Evolutionary conservation across 2,329 filamentous ascomycete genomes (phyloP).

Genomic region (Fusarium pseudocircinatum): DNA sequence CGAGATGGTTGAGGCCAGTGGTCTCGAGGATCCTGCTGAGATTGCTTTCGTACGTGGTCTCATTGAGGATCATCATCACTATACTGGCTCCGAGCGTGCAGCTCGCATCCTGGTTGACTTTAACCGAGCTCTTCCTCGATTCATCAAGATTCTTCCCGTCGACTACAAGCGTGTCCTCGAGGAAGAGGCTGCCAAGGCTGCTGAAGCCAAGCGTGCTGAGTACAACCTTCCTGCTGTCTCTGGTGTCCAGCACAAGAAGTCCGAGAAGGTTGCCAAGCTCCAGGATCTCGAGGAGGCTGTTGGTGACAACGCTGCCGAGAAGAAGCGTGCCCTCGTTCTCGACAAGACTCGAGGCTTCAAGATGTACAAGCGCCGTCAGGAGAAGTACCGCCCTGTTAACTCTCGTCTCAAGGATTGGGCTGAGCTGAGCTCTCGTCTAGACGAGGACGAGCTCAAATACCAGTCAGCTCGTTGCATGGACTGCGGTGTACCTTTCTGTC

Average conservation of each 20-base stretch:
- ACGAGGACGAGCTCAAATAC: constrained; percentile 95
- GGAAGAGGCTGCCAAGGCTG: constrained; percentile 87
- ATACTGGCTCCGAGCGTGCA: constrained; percentile 94
- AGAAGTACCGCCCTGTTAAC: constrained; percentile 90
- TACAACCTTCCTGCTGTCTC: constrained; percentile 83
- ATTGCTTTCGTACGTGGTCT: constrained; percentile 90
- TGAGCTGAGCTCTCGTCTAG: constrained; percentile 86
- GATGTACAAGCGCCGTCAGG: constrained; percentile 91
- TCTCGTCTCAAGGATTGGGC: constrained; percentile 93
- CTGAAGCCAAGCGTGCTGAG: constrained; percentile 83
- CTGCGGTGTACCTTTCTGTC: constrained; percentile 97
- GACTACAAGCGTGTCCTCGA: constrained; percentile 95
- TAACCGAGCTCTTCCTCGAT: constrained; percentile 86
- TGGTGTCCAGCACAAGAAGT: constrained; percentile 68
- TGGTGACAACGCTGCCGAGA: constrained; percentile 83
- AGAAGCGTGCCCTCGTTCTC: constrained; percentile 90
- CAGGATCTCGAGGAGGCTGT: constrained; percentile 93
- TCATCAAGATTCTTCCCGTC: constrained; percentile 91
- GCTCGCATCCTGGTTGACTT: constrained; percentile 96
- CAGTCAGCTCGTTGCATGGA: constrained; percentile 98
- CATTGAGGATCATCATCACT: constrained; percentile 97
- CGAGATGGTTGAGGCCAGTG: constrained; percentile 94
- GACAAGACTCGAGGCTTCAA: constrained; percentile 98
- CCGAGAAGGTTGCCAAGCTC: constrained; percentile 75
- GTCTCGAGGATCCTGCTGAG: constrained; percentile 84